These are phyloP conservation scores for Lathyrus oleraceus DNA, from an alignment of 306 rosid species.

Conservation along the genomic window DNA sequence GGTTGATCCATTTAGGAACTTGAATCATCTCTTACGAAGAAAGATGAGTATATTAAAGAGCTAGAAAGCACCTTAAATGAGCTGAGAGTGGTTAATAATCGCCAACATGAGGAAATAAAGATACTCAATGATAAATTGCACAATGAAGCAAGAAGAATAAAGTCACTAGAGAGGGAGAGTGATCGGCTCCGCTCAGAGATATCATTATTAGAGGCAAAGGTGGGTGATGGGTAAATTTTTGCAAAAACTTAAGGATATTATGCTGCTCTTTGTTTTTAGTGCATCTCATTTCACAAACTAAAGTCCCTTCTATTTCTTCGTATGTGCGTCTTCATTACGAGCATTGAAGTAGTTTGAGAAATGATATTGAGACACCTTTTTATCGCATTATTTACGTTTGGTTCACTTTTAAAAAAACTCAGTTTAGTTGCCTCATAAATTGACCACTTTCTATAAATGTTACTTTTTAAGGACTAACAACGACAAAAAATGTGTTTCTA, in stretches of 20 bases:
- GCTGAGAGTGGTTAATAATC: constrained; percentile 57
- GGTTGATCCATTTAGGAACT: constrained; percentile 62
- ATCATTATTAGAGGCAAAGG: constrained; percentile 92
- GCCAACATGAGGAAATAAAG: constrained; percentile 68
- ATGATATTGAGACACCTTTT: not conserved
- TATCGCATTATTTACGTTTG: not conserved
- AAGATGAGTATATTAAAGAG: constrained; percentile 68
- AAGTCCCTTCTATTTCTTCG: constrained; percentile 22
- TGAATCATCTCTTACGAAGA: constrained; percentile 68
- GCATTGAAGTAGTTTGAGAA: constrained; percentile 5
- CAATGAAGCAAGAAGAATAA: constrained; percentile 66
- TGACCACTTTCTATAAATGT: not conserved
- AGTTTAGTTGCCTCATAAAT: not conserved
- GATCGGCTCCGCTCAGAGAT: constrained; percentile 78
- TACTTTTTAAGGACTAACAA: not conserved
- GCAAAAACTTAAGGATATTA: constrained; percentile 26
- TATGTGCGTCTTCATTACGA: constrained; percentile 7
- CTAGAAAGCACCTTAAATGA: constrained; percentile 57
- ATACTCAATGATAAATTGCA: constrained; percentile 68
- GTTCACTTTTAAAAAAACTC: not conserved
- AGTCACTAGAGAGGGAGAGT: constrained; percentile 85
- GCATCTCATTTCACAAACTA: not conserved
- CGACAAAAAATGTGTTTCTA: not conserved
- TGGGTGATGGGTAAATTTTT: constrained; percentile 38
- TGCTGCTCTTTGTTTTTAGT: constrained; percentile 4